Evolutionary conservation across 225 moss, liverwort and hornwort genomes (phyloP).

Genomic region (Anthoceros angustus): DNA sequence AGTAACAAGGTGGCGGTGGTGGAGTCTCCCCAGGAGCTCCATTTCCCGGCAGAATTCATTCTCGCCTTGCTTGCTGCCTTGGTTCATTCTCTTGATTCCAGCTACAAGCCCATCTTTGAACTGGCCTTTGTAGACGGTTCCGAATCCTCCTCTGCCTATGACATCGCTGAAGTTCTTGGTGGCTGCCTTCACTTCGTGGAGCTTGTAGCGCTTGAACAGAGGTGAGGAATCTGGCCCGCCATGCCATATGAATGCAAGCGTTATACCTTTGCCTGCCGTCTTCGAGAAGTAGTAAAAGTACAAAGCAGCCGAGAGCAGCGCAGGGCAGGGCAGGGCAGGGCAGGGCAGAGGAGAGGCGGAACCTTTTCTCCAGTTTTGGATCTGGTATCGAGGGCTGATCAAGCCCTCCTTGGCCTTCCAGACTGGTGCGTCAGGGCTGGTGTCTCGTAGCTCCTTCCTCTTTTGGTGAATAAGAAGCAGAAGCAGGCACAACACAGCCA

Average conservation of each 20-base stretch:
- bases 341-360: conserved; percentile 3
- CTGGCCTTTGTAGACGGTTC: conserved; percentile 18
- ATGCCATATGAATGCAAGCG: neutral
- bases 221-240: conserved; percentile 22
- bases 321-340: too few relatives aligned
- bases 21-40: conserved; percentile 39
- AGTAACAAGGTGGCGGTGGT: conserved; percentile 54
- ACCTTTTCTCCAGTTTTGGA: conserved; percentile 25
- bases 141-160: neutral
- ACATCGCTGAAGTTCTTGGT: conserved; percentile 1
- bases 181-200: conserved; percentile 8
- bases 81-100: conserved; percentile 54
- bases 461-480: conserved; percentile 13
- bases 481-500: conserved; percentile 17
- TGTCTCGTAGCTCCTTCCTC: conserved; percentile 13
- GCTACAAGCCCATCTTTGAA: conserved; percentile 50
- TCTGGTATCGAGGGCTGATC: conserved; percentile 9
- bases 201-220: conserved; percentile 28
- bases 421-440: conserved; percentile 8
- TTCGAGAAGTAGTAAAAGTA: too few relatives aligned
- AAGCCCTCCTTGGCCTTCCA: conserved; percentile 11
- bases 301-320: too few relatives aligned
- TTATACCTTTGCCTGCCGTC: too few relatives aligned
- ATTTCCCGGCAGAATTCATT: conserved; percentile 38
- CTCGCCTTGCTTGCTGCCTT: conserved; percentile 25